A percentile compares a stretch with the other conserved stretches of the same genome.
Evolutionary conservation across 306 rosid genomes (phyloP).

Genomic region (Mucuna pruriens): DNA sequence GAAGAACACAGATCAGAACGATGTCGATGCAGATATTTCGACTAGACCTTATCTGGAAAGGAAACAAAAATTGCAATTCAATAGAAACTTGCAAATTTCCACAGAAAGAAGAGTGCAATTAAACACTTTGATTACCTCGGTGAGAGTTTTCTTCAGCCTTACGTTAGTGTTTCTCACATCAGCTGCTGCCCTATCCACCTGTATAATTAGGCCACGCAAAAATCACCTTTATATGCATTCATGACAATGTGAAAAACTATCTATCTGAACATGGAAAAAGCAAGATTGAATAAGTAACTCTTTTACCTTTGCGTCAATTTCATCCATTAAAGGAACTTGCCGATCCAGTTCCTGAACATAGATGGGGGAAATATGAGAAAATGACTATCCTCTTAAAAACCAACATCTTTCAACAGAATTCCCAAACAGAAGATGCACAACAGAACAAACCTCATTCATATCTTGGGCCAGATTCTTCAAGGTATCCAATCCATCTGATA

Average conservation of each 20-base stretch:
- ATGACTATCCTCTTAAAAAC: constrained; percentile 30
- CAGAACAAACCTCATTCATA: constrained; percentile 84
- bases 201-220: constrained; percentile 34
- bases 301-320: constrained; percentile 79
- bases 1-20: constrained; percentile 73
- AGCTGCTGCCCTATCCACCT: constrained; percentile 75
- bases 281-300: not conserved
- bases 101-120: constrained; percentile 9
- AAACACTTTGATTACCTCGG: constrained; percentile 56
- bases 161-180: constrained; percentile 70
- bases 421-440: constrained; percentile 17
- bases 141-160: constrained; percentile 75
- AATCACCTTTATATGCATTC: constrained; percentile 25
- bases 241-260: not conserved
- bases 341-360: constrained; percentile 80
- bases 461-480: constrained; percentile 77
- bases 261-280: constrained; percentile 7
- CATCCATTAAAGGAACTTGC: constrained; percentile 90
- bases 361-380: constrained; percentile 15
- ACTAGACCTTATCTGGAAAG: constrained; percentile 78
- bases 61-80: constrained; percentile 37
- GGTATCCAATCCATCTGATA: constrained; percentile 88
- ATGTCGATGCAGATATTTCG: constrained; percentile 91
- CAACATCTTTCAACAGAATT: constrained; percentile 13
- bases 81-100: constrained; percentile 13